These are phyloP conservation scores for Nectriaceae sp. DNA, from an alignment of 2,329 filamentous ascomycete genomes.

Conservation along the genomic window DNA sequence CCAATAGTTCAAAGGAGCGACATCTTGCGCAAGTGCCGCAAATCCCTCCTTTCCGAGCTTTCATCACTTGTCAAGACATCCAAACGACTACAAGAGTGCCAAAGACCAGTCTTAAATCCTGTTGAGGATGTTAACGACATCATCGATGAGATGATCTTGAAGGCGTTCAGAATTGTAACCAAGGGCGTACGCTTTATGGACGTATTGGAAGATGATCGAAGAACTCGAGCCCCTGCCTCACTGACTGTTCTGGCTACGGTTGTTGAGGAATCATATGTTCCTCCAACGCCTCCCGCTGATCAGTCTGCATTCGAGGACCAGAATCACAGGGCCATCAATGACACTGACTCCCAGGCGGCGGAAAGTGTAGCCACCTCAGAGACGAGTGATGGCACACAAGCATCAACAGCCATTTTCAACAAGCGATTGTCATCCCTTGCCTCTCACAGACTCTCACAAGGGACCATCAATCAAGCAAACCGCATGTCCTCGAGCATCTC, in stretches of 20 bases:
- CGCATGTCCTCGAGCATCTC: slow-evolving; percentile 59
- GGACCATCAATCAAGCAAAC: slow-evolving; percentile 39
- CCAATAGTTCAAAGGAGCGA: slow-evolving; percentile 74
- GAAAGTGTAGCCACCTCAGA: slow-evolving; percentile 38
- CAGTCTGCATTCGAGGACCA: slow-evolving; percentile 49
- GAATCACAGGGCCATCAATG: slow-evolving; percentile 31
- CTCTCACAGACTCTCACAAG: slow-evolving; percentile 40
- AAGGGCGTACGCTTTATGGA: slow-evolving; percentile 89
- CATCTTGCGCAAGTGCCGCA: slow-evolving; percentile 75
- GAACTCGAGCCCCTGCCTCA: slow-evolving; percentile 50
- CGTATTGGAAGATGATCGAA: slow-evolving; percentile 69
- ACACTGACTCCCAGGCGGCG: slow-evolving; percentile 44
- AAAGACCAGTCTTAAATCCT: slow-evolving; percentile 50
- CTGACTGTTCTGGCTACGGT: slow-evolving; percentile 63
- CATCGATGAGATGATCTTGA: slow-evolving; percentile 89
- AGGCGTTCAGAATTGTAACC: slow-evolving; percentile 92
- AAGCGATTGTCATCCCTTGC: slow-evolving; percentile 49
- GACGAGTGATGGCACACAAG: slow-evolving; percentile 39
- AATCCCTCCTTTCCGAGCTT: slow-evolving; percentile 84
- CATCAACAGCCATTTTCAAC: slow-evolving; percentile 37
- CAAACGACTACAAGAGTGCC: slow-evolving; percentile 78
- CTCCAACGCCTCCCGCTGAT: slow-evolving; percentile 66
- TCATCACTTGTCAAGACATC: slow-evolving; percentile 87
- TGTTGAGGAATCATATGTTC: slow-evolving; percentile 58
- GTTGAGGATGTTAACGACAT: slow-evolving; percentile 69